phyloP scores from a whole-genome alignment of 768 basidiomycete species.

The Tulasnella sp. region DNA sequence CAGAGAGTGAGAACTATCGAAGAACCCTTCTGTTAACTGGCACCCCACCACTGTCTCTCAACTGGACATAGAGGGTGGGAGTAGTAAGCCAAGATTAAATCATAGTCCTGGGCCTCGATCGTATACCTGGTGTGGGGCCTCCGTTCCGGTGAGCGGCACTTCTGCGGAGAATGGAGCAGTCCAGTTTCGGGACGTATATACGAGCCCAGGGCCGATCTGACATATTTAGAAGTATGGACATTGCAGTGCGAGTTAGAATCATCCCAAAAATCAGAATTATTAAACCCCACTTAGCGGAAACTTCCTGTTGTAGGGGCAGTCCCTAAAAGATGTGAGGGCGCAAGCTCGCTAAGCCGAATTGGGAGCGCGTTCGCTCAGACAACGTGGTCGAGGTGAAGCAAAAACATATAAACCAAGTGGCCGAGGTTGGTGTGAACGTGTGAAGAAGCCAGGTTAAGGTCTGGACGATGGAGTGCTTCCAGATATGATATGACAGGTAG shows the following conservation, averaged over 20 bases:
- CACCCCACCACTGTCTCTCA: background rate
- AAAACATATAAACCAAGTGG: background rate
- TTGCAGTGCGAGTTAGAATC: constrained; percentile 3
- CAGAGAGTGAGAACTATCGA: background rate
- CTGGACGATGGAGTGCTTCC: background rate
- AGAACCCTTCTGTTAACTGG: background rate
- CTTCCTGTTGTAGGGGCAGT: background rate
- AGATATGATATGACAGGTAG: constrained; percentile 13
- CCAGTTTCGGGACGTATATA: background rate
- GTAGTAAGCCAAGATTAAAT: background rate
- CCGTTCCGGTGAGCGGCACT: background rate
- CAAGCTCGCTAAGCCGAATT: background rate
- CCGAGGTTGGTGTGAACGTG: constrained; percentile 5
- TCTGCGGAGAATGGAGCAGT: background rate
- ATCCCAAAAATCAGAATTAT: constrained; percentile 1
- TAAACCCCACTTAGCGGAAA: background rate
- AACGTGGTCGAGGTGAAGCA: constrained; percentile 5
- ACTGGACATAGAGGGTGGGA: background rate
- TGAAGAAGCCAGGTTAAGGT: background rate
- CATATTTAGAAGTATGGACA: background rate
- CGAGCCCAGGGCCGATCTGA: background rate
- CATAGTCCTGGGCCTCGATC: background rate
- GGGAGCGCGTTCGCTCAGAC: background rate
- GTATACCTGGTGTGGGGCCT: background rate
- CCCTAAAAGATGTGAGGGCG: background rate